phyloP scores from a whole-genome alignment of 2,329 filamentous ascomycete species.

The Alternaria tenuissima region DNA sequence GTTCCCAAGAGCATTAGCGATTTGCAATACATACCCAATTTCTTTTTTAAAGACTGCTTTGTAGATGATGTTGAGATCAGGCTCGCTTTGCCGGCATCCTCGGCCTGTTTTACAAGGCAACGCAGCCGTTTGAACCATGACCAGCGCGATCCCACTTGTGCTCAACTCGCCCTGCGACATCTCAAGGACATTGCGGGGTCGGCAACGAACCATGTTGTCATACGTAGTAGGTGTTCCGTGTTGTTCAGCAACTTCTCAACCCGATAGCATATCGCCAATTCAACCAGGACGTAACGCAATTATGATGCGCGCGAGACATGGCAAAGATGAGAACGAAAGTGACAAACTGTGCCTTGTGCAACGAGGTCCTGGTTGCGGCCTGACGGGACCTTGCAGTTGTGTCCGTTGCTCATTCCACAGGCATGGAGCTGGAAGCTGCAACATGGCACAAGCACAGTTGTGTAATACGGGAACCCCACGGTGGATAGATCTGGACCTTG shows the following conservation, averaged over 20 bases:
- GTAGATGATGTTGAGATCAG: background rate
- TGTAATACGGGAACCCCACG: conserved; percentile 1
- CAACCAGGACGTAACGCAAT: background rate
- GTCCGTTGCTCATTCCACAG: conserved; percentile 2
- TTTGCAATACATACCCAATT: conserved; percentile 2
- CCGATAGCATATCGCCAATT: no score
- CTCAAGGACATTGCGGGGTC: background rate
- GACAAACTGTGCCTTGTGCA: conserved; percentile 4
- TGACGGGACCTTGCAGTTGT: conserved; percentile 22
- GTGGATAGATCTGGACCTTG: background rate
- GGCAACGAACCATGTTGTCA: background rate
- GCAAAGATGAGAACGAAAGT: background rate
- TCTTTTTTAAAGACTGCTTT: background rate
- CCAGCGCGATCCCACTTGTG: background rate
- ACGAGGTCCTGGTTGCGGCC: conserved; percentile 2
- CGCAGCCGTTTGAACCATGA: background rate
- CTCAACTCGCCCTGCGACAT: background rate
- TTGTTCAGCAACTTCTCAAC: background rate
- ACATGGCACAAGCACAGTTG: conserved; percentile 2
- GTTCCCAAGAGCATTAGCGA: conserved; percentile 10
- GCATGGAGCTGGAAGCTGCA: conserved; percentile 14
- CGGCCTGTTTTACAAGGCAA: background rate
- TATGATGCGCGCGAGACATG: background rate
- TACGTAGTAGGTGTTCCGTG: background rate
- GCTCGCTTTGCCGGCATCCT: background rate